Conservation (phyloP, 78 protist species). For the Bodo saltans region DNA sequence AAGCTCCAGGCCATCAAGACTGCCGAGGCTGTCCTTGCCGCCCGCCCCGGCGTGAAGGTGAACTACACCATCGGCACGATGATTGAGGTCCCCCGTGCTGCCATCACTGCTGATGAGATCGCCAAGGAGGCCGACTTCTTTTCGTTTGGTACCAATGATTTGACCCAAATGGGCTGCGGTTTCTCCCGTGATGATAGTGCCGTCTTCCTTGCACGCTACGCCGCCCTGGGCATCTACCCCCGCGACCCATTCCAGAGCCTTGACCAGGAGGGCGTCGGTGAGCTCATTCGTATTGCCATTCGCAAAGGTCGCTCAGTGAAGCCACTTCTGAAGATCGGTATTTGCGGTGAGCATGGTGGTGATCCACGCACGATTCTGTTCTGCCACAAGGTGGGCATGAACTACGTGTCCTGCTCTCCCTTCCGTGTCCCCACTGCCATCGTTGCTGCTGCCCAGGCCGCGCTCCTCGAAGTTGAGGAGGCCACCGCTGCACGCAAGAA, state of each 20-base stretch:
- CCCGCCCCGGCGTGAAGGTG: background rate
- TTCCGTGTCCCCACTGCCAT: constrained; percentile 71
- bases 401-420: constrained; percentile 70
- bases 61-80: constrained; percentile 51
- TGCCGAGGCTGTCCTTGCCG: background rate
- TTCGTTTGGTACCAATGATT: constrained; percentile 81
- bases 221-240: constrained; percentile 40
- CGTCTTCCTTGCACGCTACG: constrained; percentile 48
- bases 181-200: constrained; percentile 74
- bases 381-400: constrained; percentile 55
- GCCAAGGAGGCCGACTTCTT: constrained; percentile 55
- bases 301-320: constrained; percentile 35
- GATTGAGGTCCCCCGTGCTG: constrained; percentile 72
- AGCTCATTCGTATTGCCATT: constrained; percentile 49
- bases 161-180: constrained; percentile 74
- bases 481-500: constrained; percentile 1
- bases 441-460: constrained; percentile 71
- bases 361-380: constrained; percentile 45
- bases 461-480: constrained; percentile 29
- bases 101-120: constrained; percentile 43
- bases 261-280: constrained; percentile 74
- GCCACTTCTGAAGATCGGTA: constrained; percentile 38
- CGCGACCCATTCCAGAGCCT: constrained; percentile 62
- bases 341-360: constrained; percentile 77
- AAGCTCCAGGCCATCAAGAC: constrained; percentile 8